Conservation (phyloP, 139 green algal species). For the Chlorella sp. region DNA sequence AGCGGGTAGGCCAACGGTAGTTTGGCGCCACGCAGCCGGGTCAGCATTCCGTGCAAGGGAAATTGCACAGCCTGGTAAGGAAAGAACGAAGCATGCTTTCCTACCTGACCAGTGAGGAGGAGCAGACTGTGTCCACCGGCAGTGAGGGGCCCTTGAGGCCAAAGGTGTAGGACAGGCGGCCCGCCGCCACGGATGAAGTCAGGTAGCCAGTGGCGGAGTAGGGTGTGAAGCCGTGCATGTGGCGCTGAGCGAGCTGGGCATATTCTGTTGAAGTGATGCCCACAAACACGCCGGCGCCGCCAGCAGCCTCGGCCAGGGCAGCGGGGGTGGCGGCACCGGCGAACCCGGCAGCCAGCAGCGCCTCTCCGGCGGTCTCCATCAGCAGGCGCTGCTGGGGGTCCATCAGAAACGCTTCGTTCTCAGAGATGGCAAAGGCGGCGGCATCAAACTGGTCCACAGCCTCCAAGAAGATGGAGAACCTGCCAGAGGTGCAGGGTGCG, state of each 20-base stretch:
- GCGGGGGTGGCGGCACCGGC: neutral
- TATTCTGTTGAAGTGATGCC: conserved; percentile 62
- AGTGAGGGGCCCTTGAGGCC: conserved; percentile 67
- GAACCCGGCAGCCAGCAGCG: conserved; percentile 28
- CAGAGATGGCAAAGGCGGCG: conserved; percentile 71
- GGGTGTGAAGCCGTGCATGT: conserved; percentile 54
- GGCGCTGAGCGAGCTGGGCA: conserved; percentile 39
- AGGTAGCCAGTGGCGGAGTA: conserved; percentile 84
- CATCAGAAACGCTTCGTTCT: conserved; percentile 81
- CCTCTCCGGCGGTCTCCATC: conserved; percentile 63
- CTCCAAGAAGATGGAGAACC: conserved; percentile 52
- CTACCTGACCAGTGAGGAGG: conserved; percentile 62
- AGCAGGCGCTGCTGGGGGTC: conserved; percentile 91
- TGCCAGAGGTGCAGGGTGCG: neutral
- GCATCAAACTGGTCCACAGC: conserved; percentile 79
- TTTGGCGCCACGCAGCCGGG: too few species aligned
- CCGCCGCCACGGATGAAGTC: conserved; percentile 74
- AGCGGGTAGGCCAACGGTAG: too few species aligned
- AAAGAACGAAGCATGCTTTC: neutral
- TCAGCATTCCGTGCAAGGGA: too few species aligned
- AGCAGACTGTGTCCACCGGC: conserved; percentile 63
- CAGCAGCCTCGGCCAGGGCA: neutral
- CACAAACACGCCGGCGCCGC: conserved; percentile 71
- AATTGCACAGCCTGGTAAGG: too few species aligned
- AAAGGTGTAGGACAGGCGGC: conserved; percentile 72